Evolutionary conservation across 129 eudicot species (phyloP).

Genomic region (Centrapalus pauciflorus): DNA sequence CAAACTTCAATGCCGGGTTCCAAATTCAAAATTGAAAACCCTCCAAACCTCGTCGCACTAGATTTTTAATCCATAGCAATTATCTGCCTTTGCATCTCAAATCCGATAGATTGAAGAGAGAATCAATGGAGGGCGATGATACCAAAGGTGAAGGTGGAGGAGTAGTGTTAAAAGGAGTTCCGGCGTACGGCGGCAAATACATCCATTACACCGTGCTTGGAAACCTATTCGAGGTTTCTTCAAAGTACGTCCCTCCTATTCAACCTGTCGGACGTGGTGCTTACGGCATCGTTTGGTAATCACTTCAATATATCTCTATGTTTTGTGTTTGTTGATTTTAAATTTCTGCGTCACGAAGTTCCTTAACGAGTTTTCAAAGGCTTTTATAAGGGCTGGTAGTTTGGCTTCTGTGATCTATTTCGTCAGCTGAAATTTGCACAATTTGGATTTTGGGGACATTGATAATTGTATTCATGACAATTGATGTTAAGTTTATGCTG

Average conservation of each 20-base stretch:
- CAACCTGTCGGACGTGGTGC: slow-evolving; percentile 79
- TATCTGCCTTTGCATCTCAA: background rate
- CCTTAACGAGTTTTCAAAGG: background rate
- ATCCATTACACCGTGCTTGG: slow-evolving; percentile 55
- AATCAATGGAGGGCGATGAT: slow-evolving; percentile 18
- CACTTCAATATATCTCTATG: background rate
- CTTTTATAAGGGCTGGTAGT: background rate
- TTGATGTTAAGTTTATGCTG: background rate
- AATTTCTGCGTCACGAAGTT: background rate
- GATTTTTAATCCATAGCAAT: background rate
- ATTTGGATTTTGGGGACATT: background rate
- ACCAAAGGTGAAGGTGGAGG: slow-evolving; percentile 13
- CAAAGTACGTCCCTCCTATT: slow-evolving; percentile 65
- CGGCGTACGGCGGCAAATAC: slow-evolving; percentile 54
- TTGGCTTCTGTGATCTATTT: background rate
- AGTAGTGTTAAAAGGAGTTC: slow-evolving; percentile 32
- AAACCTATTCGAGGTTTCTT: slow-evolving; percentile 59
- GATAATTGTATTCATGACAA: background rate
- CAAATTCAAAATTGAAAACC: slow-evolving; percentile 14
- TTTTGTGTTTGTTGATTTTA: background rate
- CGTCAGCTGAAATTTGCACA: slow-evolving; percentile 10
- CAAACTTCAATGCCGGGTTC: background rate
- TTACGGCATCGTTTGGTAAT: slow-evolving; percentile 76
- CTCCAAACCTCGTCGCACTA: background rate
- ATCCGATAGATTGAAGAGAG: slow-evolving; percentile 1